Evolutionary conservation across 2,329 filamentous ascomycete genomes (phyloP), one percentile per base, ranked within the genome.

Genomic region (Aureobasidium sp.): DNA sequence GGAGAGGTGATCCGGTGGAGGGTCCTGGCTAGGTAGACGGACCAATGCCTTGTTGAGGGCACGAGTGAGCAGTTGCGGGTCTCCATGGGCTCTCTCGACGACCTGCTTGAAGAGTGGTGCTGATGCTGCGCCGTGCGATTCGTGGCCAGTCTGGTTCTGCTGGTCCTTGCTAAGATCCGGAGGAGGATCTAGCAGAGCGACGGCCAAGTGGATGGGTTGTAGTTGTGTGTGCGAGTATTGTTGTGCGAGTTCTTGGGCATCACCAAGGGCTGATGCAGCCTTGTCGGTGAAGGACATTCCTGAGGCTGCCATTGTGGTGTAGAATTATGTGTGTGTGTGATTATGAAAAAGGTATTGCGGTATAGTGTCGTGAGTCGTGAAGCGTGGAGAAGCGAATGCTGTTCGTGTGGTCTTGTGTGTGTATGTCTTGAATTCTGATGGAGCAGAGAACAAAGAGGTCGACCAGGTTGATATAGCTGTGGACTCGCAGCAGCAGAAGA

Each of bases 191-290:
- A 93, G 83, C 63, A 94, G 83, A 53, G 89, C 86, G 61, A 92
- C 88, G 48, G 92, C 92, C 59, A 99, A 84, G 74, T 99, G 94
- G 64, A 97, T 77, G 16, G 94, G 94, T 60, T 92, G 82, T 64
- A 97, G 85, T 75, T 99, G 93, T 44, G 91, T 87, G 78, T 99
- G 94, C 42, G 86, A 85, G 74, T 97, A 96, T 78, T 94, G 88
- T 75, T 91, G 86, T 67, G 93, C 91, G 69, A 97, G 82, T 63
- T 84, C 81, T 81, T 94, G 92, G 74, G 92, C 90, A 74, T 97
- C 91, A 70, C 89, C 85, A 72, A 99, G 82, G 70, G 93, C 89
- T 79, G 93, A 90, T 73, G 92, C 89, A 67, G 90, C 94, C 77
- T 89, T 82, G 77, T 97, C 93, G 67, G 94, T 99, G 74, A 97